These are phyloP conservation scores for Xylaria multiplex DNA, from an alignment of 2,329 filamentous ascomycete genomes.

Conservation along the genomic window DNA sequence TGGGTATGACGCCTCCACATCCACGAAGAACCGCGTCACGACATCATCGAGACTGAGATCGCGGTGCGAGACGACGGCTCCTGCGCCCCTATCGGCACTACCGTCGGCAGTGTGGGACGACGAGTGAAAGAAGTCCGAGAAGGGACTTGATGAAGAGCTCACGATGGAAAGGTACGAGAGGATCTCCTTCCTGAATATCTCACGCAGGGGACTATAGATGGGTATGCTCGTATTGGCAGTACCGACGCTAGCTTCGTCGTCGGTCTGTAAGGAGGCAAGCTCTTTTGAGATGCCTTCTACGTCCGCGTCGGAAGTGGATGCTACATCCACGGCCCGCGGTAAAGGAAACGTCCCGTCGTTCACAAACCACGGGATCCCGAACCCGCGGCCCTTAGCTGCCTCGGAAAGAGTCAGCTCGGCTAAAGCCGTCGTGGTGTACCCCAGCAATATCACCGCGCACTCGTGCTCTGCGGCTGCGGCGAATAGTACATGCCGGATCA, in stretches of 20 bases:
- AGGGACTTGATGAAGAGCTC: not conserved
- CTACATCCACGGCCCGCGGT: constrained; percentile 21
- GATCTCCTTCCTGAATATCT: constrained; percentile 85
- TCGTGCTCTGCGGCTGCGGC: constrained; percentile 66
- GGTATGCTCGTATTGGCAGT: constrained; percentile 45
- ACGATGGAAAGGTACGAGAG: constrained; percentile 70
- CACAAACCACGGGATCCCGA: constrained; percentile 81
- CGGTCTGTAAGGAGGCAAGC: not conserved
- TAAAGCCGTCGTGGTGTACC: constrained; percentile 86
- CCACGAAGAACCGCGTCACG: constrained; percentile 87
- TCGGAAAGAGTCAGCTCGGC: constrained; percentile 87
- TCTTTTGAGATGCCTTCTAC: not conserved
- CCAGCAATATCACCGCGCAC: constrained; percentile 81
- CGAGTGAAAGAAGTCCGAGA: constrained; percentile 22
- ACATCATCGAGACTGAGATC: constrained; percentile 91
- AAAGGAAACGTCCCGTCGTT: constrained; percentile 71
- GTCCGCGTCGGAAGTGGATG: not conserved
- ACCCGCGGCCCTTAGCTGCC: constrained; percentile 90
- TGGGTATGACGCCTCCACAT: constrained; percentile 85
- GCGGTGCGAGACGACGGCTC: constrained; percentile 70
- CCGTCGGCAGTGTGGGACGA: not conserved
- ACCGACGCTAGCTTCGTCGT: not conserved
- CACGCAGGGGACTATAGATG: constrained; percentile 83
- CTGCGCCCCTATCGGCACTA: constrained; percentile 38
- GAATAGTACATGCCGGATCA: constrained; percentile 78